phyloP scores from a whole-genome alignment of 768 basidiomycete species.

The Collybia sp. region DNA sequence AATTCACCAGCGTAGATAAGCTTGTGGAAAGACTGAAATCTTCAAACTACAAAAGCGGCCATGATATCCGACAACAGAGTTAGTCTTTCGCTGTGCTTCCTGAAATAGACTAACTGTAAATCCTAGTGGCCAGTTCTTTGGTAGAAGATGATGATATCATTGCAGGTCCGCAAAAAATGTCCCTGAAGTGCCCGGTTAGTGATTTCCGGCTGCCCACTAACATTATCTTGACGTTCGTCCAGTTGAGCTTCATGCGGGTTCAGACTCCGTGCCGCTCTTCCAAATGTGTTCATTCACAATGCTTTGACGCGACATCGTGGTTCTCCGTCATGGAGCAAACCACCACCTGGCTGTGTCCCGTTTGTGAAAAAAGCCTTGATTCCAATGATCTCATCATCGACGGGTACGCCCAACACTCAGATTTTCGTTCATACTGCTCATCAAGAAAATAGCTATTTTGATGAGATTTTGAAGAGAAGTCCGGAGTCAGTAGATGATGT shows the following conservation, averaged over 20 bases:
- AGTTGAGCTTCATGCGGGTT: slow-evolving; percentile 87
- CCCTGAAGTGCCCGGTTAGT: slow-evolving; percentile 89
- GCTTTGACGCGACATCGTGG: slow-evolving; percentile 95
- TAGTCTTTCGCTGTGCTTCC: slow-evolving; percentile 17
- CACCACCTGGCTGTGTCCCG: slow-evolving; percentile 93
- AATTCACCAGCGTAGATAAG: slow-evolving; percentile 64
- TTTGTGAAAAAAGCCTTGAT: slow-evolving; percentile 79
- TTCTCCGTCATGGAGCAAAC: slow-evolving; percentile 94
- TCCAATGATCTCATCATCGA: slow-evolving; percentile 86
- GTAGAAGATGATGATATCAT: slow-evolving; percentile 89
- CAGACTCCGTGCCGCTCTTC: slow-evolving; percentile 79
- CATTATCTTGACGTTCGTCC: slow-evolving; percentile 12
- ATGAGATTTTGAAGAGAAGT: slow-evolving; percentile 74
- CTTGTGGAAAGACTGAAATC: slow-evolving; percentile 68
- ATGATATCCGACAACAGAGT: slow-evolving; percentile 70
- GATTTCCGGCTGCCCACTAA: neutral
- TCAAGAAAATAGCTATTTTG: slow-evolving; percentile 65
- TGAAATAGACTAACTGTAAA: slow-evolving; percentile 6
- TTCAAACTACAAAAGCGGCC: slow-evolving; percentile 57
- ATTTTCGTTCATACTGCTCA: neutral
- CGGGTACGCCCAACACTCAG: slow-evolving; percentile 50
- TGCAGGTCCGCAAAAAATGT: slow-evolving; percentile 86
- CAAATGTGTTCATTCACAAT: slow-evolving; percentile 87
- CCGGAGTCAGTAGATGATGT: slow-evolving; percentile 87
- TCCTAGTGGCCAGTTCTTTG: slow-evolving; percentile 51